These are phyloP conservation scores for Phytopythium litorale DNA, from an alignment of 352 stramenopile species.

Conservation along the genomic window DNA sequence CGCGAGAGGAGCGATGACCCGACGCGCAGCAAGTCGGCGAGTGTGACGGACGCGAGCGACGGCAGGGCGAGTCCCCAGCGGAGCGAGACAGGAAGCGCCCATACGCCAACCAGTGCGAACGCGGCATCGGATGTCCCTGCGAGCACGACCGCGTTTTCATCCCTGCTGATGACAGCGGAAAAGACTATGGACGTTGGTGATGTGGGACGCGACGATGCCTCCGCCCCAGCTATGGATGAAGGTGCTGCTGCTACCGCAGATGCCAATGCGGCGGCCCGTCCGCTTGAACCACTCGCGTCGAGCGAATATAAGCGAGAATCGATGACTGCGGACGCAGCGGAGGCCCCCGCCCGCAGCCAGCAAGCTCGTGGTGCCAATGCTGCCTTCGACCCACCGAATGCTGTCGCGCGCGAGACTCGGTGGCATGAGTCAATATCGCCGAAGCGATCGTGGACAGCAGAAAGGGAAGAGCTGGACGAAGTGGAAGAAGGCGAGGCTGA, in stretches of 20 bases:
- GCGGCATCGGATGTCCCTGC: not conserved
- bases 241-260: not conserved
- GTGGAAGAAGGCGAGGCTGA: constrained; percentile 5
- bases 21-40: not conserved
- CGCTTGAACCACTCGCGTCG: not conserved
- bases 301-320: not conserved
- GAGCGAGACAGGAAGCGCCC: not conserved
- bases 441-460: not conserved
- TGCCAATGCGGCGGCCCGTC: not conserved
- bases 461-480: not conserved
- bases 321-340: not conserved
- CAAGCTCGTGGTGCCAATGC: not conserved
- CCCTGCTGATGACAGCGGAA: not conserved
- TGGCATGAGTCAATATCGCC: not conserved
- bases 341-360: not conserved
- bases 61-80: not conserved
- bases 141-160: not conserved
- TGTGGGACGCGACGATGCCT: not conserved
- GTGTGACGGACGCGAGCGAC: not conserved
- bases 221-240: not conserved
- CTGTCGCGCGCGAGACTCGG: not conserved
- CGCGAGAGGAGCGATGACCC: constrained; percentile 13
- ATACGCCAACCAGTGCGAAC: not conserved
- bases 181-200: not conserved
- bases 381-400: not conserved